Base-by-base conservation (phyloP, 495 filamentous ascomycete genomes). In the Trichodelitschia bisporula region DNA sequence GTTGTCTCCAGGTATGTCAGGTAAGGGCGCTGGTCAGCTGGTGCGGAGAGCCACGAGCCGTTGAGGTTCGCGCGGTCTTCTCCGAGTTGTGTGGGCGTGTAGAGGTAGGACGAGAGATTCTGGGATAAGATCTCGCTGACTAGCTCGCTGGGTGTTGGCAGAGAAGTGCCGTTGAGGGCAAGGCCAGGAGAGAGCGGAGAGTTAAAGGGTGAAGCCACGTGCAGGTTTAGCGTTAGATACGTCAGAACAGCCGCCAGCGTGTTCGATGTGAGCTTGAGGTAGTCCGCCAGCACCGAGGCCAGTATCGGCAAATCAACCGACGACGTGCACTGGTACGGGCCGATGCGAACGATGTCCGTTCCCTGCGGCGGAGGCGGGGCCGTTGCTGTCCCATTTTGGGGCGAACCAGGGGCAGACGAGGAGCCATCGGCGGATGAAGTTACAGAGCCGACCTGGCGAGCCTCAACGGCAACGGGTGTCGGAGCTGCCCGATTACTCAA, bases 191-290 rank as follows among this genome's bases (percentile, higher is more conserved):
- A 62, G n/a, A n/a, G n/a, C n/a, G n/a, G n/a, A n/a, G n/a, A n/a
- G n/a, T n/a, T n/a, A n/a, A n/a, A n/a, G n/a, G n/a, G n/a, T n/a
- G n/a, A n/a, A n/a, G n/a, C n/a, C n/a, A n/a, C n/a, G 51, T 72
- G 69, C 1, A 75, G 43, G 42, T 71, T 72, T 32, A 75, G 35
- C 10, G 58, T 51, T 3, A 72, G 29, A 35, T 55, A 64, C 1
- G 47, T 35, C 3, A 58, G 16, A 19, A 49, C 50, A 3, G 61
- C 62, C 3, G 50, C 50, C 18, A 64, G 30, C 4, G 55, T 54
- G 10, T 49, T 57, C 15, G 49, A 46, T 4, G 61, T 66, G 6
- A 47, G 32, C 18, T 46, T 32, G 21, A 70, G 53, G 36, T 62
- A 69, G 18, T 50, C 49, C 2, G 41, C 33, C 4, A 71, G 38